These are phyloP conservation scores for Dactylonectria estremocensis DNA, from an alignment of 2,329 filamentous ascomycete genomes.

Conservation along the genomic window DNA sequence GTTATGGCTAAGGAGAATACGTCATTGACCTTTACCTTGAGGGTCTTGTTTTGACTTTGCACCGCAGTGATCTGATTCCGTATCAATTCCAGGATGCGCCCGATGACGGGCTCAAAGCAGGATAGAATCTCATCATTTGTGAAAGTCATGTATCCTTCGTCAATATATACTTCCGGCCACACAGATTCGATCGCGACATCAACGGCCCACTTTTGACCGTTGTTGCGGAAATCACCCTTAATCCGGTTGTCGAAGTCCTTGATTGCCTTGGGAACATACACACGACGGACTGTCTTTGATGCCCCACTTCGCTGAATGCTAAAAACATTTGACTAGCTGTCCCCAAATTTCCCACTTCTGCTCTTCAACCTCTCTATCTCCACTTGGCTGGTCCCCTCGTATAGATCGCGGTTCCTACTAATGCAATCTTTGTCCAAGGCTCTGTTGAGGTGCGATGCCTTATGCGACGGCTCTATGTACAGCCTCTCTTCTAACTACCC, in stretches of 20 bases:
- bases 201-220: constrained; percentile 98
- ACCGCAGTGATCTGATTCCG: constrained; percentile 99
- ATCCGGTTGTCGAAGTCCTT: constrained; percentile 99
- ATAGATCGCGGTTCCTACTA: too few relatives aligned
- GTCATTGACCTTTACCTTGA: constrained; percentile 69
- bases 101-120: constrained; percentile 98
- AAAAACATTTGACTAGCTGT: too few relatives aligned
- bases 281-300: constrained; percentile 91
- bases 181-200: constrained; percentile 98
- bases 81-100: constrained; percentile 94
- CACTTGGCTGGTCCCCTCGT: too few relatives aligned
- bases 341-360: too few relatives aligned
- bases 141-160: constrained; percentile 99
- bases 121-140: constrained; percentile 99
- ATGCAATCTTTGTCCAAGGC: too few relatives aligned
- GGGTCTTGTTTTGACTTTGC: constrained; percentile 91
- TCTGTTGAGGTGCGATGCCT: too few relatives aligned
- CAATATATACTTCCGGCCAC: constrained; percentile 96
- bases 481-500: too few relatives aligned
- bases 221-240: constrained; percentile 99
- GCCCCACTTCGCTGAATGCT: too few relatives aligned
- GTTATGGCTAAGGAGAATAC: neutral
- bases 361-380: too few relatives aligned
- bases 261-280: constrained; percentile 99
- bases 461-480: too few relatives aligned